Conservation (phyloP, 192 early-diverging fungal species). For the Coemansia sp. region DNA sequence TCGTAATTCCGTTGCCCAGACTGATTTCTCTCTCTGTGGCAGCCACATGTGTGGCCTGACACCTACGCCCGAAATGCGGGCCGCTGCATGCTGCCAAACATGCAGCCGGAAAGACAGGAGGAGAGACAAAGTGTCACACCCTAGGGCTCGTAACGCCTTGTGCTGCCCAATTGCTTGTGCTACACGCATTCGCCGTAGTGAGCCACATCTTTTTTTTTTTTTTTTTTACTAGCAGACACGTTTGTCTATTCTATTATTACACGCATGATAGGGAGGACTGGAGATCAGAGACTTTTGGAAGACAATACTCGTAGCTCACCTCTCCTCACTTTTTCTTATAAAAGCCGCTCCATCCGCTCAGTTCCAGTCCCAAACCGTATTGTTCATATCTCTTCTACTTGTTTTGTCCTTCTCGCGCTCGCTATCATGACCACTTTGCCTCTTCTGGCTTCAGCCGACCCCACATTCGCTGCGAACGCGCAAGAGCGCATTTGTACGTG, state of each 20-base stretch:
- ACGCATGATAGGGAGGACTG: background rate
- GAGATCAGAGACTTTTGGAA: background rate
- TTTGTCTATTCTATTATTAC: background rate
- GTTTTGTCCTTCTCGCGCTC: background rate
- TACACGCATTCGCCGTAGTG: background rate
- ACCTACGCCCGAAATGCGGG: background rate
- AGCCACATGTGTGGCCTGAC: background rate
- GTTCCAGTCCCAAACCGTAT: background rate
- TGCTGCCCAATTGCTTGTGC: background rate
- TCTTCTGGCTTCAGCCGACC: background rate
- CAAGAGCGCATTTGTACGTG: background rate
- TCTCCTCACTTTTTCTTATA: background rate
- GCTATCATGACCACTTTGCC: background rate
- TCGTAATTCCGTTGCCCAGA: background rate
- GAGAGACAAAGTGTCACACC: background rate
- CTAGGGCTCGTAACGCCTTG: background rate
- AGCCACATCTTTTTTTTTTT: background rate
- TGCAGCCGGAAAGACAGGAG: background rate
- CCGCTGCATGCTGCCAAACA: background rate
- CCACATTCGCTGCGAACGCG: background rate
- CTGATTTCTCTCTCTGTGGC: background rate
- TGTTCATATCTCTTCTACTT: background rate
- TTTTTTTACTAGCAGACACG: background rate
- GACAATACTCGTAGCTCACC: background rate
- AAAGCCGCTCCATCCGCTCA: background rate